Evolutionary conservation across 768 basidiomycete genomes (phyloP), one percentile per base, ranked within the genome.

Genomic region (Gymnopilus dilepis): DNA sequence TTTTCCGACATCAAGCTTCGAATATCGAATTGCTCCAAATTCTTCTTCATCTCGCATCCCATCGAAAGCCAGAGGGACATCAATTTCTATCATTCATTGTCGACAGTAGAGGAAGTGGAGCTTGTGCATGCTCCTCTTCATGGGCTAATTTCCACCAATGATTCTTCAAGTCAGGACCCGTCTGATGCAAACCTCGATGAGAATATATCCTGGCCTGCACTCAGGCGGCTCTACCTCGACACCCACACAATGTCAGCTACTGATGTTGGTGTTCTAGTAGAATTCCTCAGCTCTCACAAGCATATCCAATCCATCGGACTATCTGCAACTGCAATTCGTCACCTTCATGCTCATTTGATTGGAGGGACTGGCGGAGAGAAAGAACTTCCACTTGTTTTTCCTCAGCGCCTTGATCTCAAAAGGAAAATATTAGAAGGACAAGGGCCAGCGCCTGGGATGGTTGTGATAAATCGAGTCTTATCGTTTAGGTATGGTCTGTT

Each of bases 211-310:
- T 47, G 34, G 43, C 43, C 24, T 12, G 43, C 0, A 11, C 43
- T 65, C 47, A 57, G 58, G 31, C 50, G 26, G 13, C 62, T 69
- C 28, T 45, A 38, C 26, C 50, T 69, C 8, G 64, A 66, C 37
- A 65, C 62, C 8, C 62, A 66, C 37, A 65, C 62, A 17, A 41
- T 59, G 28, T 34, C 45, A 9, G 50, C 62, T 22, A 42, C 57
- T 2, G 65, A 67, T 31, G 64, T 69, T 21, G 33, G 55, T 33
- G 50, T 34, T 13, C 37, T 69, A 12, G 65, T 67, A n/a, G 54
- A 54, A 12, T 65, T 64, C 40, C 45, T 64, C 15, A 50, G 48
- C 28, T 17, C 37, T 17, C 66, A 63, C 55, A 50, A 57, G 26
- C 41, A 55, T 1, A 31, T 67, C n/a, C 58, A 50, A 17, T 57